Base-by-base conservation (phyloP, 768 basidiomycete species). In the Hericium rajendrae region DNA sequence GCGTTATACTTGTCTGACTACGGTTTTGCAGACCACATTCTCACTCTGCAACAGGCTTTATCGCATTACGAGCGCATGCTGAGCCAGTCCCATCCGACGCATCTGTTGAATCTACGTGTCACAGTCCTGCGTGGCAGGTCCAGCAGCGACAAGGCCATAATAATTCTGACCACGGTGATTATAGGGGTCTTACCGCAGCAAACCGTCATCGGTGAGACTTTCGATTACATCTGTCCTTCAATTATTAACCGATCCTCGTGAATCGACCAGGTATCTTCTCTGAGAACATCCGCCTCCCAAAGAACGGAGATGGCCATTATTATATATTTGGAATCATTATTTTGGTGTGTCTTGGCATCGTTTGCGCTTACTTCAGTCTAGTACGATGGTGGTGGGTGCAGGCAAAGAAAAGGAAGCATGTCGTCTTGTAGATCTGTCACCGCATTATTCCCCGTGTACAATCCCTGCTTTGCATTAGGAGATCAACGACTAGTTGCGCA, bases 41-140 rank as follows among this genome's bases (percentile, higher is more conserved):
- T 94, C 22, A 84, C 90, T 2, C 73, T 97, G 56, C 91, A 94
- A 65, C 86, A 91, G 64, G 81, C 89, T 1, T 78, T 97, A 57
- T 77, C 73, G 11, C 88, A 95, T 70, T 91, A 90, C 71, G 93
- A 97, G 66, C 86, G 86, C 32, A 86, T 93, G 72, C 76, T 97
- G 51, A 85, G 86, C 60, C 86, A 94, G 62, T 88, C 88, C 16
- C 91, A 94, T 64, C 91, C 91, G 0, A 84, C 84, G 2, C 94
- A 94, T 68, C 73, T 94, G 6, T 81, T 85, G 12, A 85, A 92
- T 55, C 78, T 97, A 5, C 79, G 84, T 6, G 72, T 85, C 1
- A 77, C 78, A 15, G 79, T 83, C 38, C 76, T 79, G 6, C 73
- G 75, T 38, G 78, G 83, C 1, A 84, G 85, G 67, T 74, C 76